These are phyloP conservation scores for Aspergillus uvarum DNA, from an alignment of 2,329 filamentous ascomycete species.

Conservation along the genomic window DNA sequence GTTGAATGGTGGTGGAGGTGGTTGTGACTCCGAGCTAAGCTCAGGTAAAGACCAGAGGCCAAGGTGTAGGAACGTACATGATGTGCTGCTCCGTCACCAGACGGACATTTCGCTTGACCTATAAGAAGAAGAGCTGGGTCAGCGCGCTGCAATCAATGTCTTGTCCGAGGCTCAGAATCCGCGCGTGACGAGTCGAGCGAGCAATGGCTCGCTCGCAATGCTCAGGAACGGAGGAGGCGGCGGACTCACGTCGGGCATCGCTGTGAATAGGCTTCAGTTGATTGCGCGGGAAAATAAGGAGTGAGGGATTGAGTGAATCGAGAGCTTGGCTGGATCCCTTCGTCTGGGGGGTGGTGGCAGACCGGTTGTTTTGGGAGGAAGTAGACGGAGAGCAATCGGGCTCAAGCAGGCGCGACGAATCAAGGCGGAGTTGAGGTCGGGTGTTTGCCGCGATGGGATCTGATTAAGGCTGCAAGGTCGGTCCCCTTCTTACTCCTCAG, in stretches of 20 bases:
- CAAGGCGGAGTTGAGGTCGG: slow-evolving; percentile 17
- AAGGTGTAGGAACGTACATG: slow-evolving; percentile 62
- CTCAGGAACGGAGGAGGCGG: neutral
- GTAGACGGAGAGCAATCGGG: slow-evolving; percentile 8
- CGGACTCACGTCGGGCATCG: slow-evolving; percentile 38
- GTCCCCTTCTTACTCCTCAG: no score
- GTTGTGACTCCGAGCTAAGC: neutral
- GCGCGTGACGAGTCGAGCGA: slow-evolving; percentile 11
- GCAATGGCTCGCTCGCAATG: neutral
- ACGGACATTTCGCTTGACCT: slow-evolving; percentile 84
- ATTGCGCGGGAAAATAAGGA: slow-evolving; percentile 7
- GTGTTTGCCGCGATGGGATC: slow-evolving; percentile 1
- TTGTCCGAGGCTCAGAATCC: slow-evolving; percentile 2
- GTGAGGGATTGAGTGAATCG: neutral
- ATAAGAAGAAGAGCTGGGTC: slow-evolving; percentile 16
- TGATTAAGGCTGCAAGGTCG: no score
- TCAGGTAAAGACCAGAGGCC: slow-evolving; percentile 11
- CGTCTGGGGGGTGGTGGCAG: neutral
- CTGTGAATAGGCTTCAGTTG: slow-evolving; percentile 13
- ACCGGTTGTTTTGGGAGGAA: slow-evolving; percentile 1
- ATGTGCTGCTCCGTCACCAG: slow-evolving; percentile 88
- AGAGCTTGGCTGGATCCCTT: neutral
- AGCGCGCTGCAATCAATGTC: slow-evolving; percentile 23
- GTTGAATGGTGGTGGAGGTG: neutral
- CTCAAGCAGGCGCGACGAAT: slow-evolving; percentile 13